Conservation (phyloP, 2,329 filamentous ascomycete genomes). For the Penicillium frequentans region DNA sequence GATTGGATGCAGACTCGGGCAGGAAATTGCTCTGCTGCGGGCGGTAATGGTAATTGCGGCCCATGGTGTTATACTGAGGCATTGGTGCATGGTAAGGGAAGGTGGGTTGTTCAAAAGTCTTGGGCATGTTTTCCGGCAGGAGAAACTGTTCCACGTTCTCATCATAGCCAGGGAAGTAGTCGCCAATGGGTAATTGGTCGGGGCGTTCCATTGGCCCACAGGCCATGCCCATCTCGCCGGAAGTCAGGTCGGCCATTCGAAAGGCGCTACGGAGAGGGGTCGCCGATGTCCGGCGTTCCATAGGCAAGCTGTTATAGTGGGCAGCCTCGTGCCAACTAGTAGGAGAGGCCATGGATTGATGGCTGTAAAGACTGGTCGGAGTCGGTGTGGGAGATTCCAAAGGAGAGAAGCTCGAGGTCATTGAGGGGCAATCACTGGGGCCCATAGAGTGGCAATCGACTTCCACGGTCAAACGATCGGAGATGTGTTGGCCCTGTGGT, state of each 20-base stretch:
- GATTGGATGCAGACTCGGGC: conserved; percentile 40
- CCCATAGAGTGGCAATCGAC: conserved; percentile 40
- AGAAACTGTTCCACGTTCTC: conserved; percentile 41
- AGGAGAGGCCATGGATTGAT: conserved; percentile 38
- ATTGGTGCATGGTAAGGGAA: conserved; percentile 37
- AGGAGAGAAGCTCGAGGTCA: conserved; percentile 41
- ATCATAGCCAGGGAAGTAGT: conserved; percentile 39
- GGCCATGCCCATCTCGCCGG: conserved; percentile 33
- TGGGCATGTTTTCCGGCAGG: conserved; percentile 37
- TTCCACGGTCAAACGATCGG: conserved; percentile 39
- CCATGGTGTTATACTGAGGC: conserved; percentile 37
- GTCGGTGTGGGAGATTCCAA: conserved; percentile 42
- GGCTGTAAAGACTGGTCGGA: conserved; percentile 41
- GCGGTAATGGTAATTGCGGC: conserved; percentile 35
- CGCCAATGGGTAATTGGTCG: conserved; percentile 35
- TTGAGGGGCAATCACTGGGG: conserved; percentile 42
- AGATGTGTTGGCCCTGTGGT: conserved; percentile 36
- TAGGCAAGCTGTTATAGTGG: conserved; percentile 29
- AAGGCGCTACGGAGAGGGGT: conserved; percentile 38
- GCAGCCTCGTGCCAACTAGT: conserved; percentile 36
- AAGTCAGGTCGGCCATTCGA: conserved; percentile 35
- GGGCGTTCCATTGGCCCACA: conserved; percentile 35
- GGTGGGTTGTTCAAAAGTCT: conserved; percentile 33
- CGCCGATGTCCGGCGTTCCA: conserved; percentile 26
- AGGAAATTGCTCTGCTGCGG: conserved; percentile 33